Conservation (phyloP, 805 yeast genomes). For the Metschnikowia sp. region DNA sequence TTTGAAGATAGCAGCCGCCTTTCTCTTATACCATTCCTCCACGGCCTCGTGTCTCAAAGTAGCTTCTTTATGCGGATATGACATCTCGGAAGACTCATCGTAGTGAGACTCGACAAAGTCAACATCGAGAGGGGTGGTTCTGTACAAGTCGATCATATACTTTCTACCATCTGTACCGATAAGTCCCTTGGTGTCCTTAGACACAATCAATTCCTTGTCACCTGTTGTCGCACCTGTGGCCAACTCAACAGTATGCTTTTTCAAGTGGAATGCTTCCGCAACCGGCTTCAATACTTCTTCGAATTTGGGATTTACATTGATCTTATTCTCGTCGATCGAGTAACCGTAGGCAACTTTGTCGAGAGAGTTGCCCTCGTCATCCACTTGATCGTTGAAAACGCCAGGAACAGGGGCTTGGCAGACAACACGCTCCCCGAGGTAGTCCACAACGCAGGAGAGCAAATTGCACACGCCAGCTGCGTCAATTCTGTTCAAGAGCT, state of each 20-base stretch:
- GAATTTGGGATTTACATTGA: slow-evolving; percentile 52
- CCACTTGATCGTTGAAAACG: slow-evolving; percentile 47
- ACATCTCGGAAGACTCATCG: slow-evolving; percentile 33
- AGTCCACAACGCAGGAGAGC: slow-evolving; percentile 84
- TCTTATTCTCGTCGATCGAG: slow-evolving; percentile 53
- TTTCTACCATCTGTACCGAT: slow-evolving; percentile 80
- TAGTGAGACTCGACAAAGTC: slow-evolving; percentile 63
- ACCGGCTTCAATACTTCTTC: slow-evolving; percentile 54
- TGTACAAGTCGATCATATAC: slow-evolving; percentile 79
- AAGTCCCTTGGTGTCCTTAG: slow-evolving; percentile 82
- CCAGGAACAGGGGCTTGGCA: slow-evolving; percentile 98
- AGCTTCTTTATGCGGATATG: slow-evolving; percentile 80
- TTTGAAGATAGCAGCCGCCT: slow-evolving; percentile 52
- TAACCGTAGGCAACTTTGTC: slow-evolving; percentile 69
- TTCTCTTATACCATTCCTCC: slow-evolving; percentile 82
- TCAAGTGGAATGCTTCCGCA: slow-evolving; percentile 75
- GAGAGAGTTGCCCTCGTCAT: slow-evolving; percentile 14
- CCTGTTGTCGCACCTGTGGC: slow-evolving; percentile 37
- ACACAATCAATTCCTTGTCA: slow-evolving; percentile 53
- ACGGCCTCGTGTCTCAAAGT: slow-evolving; percentile 84
- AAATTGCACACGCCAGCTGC: slow-evolving; percentile 62
- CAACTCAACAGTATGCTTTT: slow-evolving; percentile 57
- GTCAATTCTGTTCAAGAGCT: slow-evolving; percentile 64
- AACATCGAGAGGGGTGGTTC: slow-evolving; percentile 82
- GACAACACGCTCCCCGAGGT: slow-evolving; percentile 80